Evolutionary conservation across 2,329 filamentous ascomycete species (phyloP), one percentile per base, ranked within the genome.

Genomic region (Monilinia polystroma): DNA sequence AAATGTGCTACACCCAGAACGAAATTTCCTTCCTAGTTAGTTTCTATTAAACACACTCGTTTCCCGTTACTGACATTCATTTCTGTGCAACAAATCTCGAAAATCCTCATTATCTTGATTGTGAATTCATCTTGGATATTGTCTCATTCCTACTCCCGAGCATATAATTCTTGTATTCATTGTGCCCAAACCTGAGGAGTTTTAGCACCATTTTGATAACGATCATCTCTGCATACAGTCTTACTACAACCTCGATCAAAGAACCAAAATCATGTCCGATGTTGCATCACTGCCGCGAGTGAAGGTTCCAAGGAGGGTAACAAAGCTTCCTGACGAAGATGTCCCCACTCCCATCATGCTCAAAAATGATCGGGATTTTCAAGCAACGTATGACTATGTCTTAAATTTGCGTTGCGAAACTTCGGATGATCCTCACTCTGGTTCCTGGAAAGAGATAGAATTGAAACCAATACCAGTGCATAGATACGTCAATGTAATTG

Each of bases 341-440:
- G 12, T 58, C 18, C 29, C 26, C 20, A 47, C 41, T 1, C 41
- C 45, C 45, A 12, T 51, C 32, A 3, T 62, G 4, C 38, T 62
- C 29, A 47, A 52, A 23, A 29, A 62, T 14, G 45, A 62, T 20
- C 7, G 18, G 26, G 58, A 62, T 51, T 62, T 62, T 8, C 14
- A 23, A 62, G 58, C 29, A 18, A 62, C 58, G 32, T 20, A 62
- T 26, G 45, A 16, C n/a, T 62, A 38, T 41, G 18, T 41, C 32
- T 38, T 62, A 20, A 4, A 20, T 26, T 32, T 35, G 35, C 58
- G 45, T 20, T 26, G 32, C 6, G 58, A n/a, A 16, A 18, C n/a
- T 5, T 1, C 1, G 2, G 4, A 3, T 18, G 3, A 26, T 26
- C 41, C 5, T 16, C 45, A 20, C 32, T 29, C 58, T 38, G 58